Evolutionary conservation across 2,329 filamentous ascomycete species (phyloP), one percentile per base, ranked within the genome.

Genomic region (Colletotrichum plurivorum): DNA sequence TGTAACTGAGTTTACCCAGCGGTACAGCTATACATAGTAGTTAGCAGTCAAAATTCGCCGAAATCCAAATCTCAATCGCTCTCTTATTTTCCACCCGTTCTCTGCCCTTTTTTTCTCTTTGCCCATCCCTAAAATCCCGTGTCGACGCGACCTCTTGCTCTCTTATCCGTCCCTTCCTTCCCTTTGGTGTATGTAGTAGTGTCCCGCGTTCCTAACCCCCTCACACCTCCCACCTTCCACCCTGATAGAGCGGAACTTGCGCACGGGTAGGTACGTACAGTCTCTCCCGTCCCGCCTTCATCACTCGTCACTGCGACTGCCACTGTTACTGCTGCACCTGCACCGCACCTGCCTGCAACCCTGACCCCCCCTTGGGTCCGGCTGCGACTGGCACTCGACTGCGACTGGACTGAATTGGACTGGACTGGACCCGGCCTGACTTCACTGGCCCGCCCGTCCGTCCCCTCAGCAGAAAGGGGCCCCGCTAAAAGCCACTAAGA

Each of bases 401-500:
- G 41, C 41, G 13, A 43, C 41, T 43, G 41, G 41, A 31, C 9
- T 31, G 27, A 10, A 31, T 31, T 31, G 41, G 41, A 43, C 12
- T 43, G 41, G 41, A 25, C 22, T 52, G 62, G 64, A 41, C 39
- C 45, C 57, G 41, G 52, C 46, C 53, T 67, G 52, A 63, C 64
- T 67, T 67, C 64, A 67, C 64, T 68, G 48, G 57, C 27, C 46
- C 15, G 31, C 39, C 55, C 31, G 15, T 25, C 27, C 62, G 55
- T 61, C 51, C 36, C 51, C 51, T 54, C 67, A 69, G 49, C 66
- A 66, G 51, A 61, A 69, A 67, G 25, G 66, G 62, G 61, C 54
- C 67, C 67, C 67, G 67, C 67, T 66, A 60, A 67, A 67, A 61
- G 59, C 61, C 61, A 67, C 63, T 51, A 67, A 55, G 43, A 67